These are phyloP conservation scores for Talaromyces funiculosus DNA, from an alignment of 2,329 filamentous ascomycete genomes.

Conservation along the genomic window DNA sequence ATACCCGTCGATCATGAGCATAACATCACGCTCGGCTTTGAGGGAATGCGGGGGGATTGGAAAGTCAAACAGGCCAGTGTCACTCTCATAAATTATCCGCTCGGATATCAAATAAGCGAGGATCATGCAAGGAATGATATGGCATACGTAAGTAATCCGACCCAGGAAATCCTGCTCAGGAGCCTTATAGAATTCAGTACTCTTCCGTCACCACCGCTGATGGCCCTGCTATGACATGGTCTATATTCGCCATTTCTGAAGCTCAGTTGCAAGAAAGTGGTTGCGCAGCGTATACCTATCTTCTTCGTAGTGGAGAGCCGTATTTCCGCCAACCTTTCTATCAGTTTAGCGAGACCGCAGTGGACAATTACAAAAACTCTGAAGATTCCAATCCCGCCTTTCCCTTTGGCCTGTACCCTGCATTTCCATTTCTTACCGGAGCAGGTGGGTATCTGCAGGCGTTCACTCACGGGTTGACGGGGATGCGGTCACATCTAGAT, in stretches of 20 bases:
- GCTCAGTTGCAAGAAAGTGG: constrained; percentile 55
- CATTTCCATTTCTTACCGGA: constrained; percentile 60
- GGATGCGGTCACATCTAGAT: constrained; percentile 7
- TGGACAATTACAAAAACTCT: constrained; percentile 46
- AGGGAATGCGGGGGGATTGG: constrained; percentile 55
- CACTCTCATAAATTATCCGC: constrained; percentile 55
- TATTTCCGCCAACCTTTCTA: constrained; percentile 59
- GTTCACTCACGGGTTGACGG: constrained; percentile 13
- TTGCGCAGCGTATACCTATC: constrained; percentile 58
- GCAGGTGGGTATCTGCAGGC: constrained; percentile 12
- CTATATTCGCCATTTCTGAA: constrained; percentile 56
- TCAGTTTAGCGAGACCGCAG: constrained; percentile 46
- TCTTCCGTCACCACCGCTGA: constrained; percentile 57
- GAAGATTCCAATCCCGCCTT: constrained; percentile 50
- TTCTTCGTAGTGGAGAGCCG: constrained; percentile 52
- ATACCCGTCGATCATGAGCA: constrained; percentile 35
- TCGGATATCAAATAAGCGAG: constrained; percentile 32
- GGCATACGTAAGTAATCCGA: constrained; percentile 44
- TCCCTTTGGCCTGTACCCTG: constrained; percentile 42
- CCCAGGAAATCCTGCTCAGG: not conserved
- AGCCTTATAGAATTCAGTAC: constrained; percentile 37
- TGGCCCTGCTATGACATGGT: constrained; percentile 62
- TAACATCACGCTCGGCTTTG: constrained; percentile 54
- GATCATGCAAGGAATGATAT: constrained; percentile 40
- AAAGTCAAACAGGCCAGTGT: constrained; percentile 61